phyloP scores from a whole-genome alignment of 2,329 filamentous ascomycete genomes.

The Nannizzia gypsea region DNA sequence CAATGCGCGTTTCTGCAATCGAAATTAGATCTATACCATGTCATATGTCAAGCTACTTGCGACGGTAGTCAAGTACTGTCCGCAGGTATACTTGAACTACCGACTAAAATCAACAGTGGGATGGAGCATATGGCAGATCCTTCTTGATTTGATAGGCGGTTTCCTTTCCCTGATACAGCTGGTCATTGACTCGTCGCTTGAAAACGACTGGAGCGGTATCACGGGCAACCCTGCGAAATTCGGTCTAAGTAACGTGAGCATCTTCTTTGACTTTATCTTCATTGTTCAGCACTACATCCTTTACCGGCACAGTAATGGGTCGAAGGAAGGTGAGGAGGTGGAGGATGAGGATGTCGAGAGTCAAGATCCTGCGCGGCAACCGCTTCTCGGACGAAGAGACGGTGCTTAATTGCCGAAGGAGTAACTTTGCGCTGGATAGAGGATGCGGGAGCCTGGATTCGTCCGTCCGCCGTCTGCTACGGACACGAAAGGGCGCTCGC shows the following conservation, averaged over 20 bases:
- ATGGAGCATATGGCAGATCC: conserved; percentile 75
- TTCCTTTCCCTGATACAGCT: conserved; percentile 71
- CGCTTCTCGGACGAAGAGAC: too few species aligned
- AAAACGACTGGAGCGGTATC: conserved; percentile 79
- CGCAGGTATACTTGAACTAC: conserved; percentile 73
- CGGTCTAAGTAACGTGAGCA: conserved; percentile 68
- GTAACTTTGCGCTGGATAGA: too few species aligned
- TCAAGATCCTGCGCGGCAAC: not conserved
- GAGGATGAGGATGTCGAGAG: conserved; percentile 3
- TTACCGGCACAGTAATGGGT: conserved; percentile 39
- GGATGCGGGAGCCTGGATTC: too few species aligned
- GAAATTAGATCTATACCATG: conserved; percentile 48
- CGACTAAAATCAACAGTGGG: conserved; percentile 73
- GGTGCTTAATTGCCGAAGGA: too few species aligned
- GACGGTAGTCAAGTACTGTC: conserved; percentile 85
- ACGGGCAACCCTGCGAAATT: conserved; percentile 90
- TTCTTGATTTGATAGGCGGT: conserved; percentile 73
- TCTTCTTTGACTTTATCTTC: conserved; percentile 78
- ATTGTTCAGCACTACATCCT: conserved; percentile 79
- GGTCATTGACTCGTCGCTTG: conserved; percentile 69
- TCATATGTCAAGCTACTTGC: conserved; percentile 83
- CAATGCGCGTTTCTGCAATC: not conserved
- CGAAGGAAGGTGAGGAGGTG: not conserved
- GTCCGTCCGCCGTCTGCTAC: too few species aligned
- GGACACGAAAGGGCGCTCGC: too few species aligned